Percentiles rank a stretch among this genome's conserved stretches.
phyloP scores from a whole-genome alignment of 768 basidiomycete species.

The Sarcomyxa edulis region DNA sequence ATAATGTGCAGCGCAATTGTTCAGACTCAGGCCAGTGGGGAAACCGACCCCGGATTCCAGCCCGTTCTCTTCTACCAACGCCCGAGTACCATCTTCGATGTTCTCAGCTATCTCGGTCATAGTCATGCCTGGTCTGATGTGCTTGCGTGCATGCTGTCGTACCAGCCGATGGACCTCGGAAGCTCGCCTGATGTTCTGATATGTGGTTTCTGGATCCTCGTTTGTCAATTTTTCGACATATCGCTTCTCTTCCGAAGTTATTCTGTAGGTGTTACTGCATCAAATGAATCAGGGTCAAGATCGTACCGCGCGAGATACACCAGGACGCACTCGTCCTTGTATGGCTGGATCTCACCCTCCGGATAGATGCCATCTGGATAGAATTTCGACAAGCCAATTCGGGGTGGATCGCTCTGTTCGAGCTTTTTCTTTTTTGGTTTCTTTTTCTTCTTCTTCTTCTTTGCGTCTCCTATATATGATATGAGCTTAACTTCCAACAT shows the following conservation, averaged over 20 bases:
- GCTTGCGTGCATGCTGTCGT: slow-evolving; percentile 72
- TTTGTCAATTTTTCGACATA: slow-evolving; percentile 72
- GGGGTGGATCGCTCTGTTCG: slow-evolving; percentile 88
- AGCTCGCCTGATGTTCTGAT: slow-evolving; percentile 84
- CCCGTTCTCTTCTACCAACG: slow-evolving; percentile 88
- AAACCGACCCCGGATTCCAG: slow-evolving; percentile 88
- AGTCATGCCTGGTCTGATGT: slow-evolving; percentile 87
- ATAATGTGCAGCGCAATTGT: slow-evolving; percentile 95
- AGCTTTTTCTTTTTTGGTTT: slow-evolving; percentile 82
- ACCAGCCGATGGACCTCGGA: slow-evolving; percentile 97
- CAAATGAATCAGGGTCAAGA: slow-evolving; percentile 3
- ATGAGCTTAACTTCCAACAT: no score
- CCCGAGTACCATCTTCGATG: slow-evolving; percentile 89
- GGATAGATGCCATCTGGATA: slow-evolving; percentile 86
- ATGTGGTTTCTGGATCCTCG: slow-evolving; percentile 81
- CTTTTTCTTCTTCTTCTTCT: slow-evolving; percentile 93
- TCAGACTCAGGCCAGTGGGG: slow-evolving; percentile 91
- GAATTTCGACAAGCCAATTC: slow-evolving; percentile 82
- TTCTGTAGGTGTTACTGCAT: slow-evolving; percentile 80
- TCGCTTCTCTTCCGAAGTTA: slow-evolving; percentile 86
- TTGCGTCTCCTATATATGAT: slow-evolving; percentile 56
- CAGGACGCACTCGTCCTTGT: slow-evolving; percentile 79
- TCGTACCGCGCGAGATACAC: background rate
- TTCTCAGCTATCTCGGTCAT: slow-evolving; percentile 92
- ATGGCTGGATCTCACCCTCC: slow-evolving; percentile 87